Evolutionary conservation across 192 early-diverging fungal genomes (phyloP), one percentile per base, ranked within the genome.

Genomic region (Pilaira anomala): DNA sequence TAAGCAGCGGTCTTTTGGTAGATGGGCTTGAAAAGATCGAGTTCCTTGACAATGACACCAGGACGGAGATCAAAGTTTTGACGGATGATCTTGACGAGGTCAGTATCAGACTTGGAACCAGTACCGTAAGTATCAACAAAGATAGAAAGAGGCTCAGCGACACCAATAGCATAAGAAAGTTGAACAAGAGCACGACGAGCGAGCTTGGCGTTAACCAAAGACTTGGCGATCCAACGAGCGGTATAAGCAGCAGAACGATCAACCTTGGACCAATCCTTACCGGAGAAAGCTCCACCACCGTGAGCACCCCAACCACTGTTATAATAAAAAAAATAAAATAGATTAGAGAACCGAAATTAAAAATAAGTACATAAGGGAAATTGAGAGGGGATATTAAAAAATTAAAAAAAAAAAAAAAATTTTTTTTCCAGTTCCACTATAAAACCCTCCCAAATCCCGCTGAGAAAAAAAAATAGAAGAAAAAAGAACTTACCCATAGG

Each of bases 201-300:
- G 63, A 98, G 89, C 64, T 88, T 88, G 71, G 97, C 97, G 18
- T 83, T 80, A 56, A 98, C 93, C 65, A 97, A 79, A 42, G 93
- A 97, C 88, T 98, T 97, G 81, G 97, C 93, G 72, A 99, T 91
- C 91, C 94, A 98, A 70, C 95, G 93, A 61, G 91, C 92, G 50
- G 95, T 91, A 81, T 97, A 98, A 65, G 95, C 95, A 72, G 94
- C 95, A 40, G 93, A 96, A 80, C 97, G 54, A 79, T 96, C 94
- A 73, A 98, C 95, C 91, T 97, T 97, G 88, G 93, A 96, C 90
- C 92, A 98, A 85, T 97, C 97, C 88, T 98, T 98, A 63, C 97
- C 97, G 64, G 94, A 97, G 91, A 99, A 97, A 77, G 94, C 95
- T 87, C 97, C 97, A 73, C 97, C 94, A 79, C 90, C 65, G 42